phyloP scores from a whole-genome alignment of 345 rosid species.

The thale cress (Arabidopsis thaliana) region TAIR10.1 NC_003074.8:18665501-18666000 shows the following conservation, averaged over 20 bases:
- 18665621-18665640: slow-evolving; percentile 78
- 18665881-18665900: slow-evolving; percentile 73
- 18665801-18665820: slow-evolving; percentile 49
- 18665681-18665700: slow-evolving; percentile 73
- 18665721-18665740: slow-evolving; percentile 54
- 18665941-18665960: slow-evolving; percentile 83
- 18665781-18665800: slow-evolving; percentile 97
- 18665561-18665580: slow-evolving; percentile 86
- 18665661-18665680: slow-evolving; percentile 84
- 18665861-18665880: slow-evolving; percentile 55
- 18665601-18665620: slow-evolving; percentile 96
- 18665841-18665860: slow-evolving; percentile 50
- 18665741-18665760: slow-evolving; percentile 76
- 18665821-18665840: slow-evolving; percentile 68
- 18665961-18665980: slow-evolving; percentile 95
- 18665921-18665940: slow-evolving; percentile 58
- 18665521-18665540: slow-evolving; percentile 81
- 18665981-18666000: slow-evolving; percentile 85
- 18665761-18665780: slow-evolving; percentile 89
- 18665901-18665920: slow-evolving; percentile 55
- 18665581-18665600: slow-evolving; percentile 70
- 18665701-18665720: slow-evolving; percentile 75
- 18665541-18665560: slow-evolving; percentile 77
- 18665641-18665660: slow-evolving; percentile 65
- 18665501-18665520: slow-evolving; percentile 80